A percentile compares a stretch with the other conserved stretches of the same genome.
Conservation (phyloP, 2,329 filamentous ascomycete genomes). For the Anisogramma anomala region DNA sequence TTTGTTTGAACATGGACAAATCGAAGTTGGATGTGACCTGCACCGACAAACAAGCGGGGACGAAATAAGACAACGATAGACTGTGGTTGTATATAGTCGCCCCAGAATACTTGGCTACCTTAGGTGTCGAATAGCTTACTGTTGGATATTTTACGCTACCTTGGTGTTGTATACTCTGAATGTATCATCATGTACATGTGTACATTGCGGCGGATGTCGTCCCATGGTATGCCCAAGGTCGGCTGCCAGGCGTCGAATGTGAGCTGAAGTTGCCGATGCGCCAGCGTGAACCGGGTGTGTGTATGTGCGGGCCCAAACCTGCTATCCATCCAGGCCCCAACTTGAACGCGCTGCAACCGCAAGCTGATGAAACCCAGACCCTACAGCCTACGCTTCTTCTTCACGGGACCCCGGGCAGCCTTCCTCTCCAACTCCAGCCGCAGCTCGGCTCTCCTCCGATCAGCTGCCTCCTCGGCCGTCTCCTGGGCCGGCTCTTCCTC, state of each 20-base stretch:
- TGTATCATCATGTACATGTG: no score
- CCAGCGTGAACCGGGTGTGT: no score
- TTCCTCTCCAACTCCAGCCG: conserved; percentile 39
- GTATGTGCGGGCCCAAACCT: no score
- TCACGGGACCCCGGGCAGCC: conserved; percentile 36
- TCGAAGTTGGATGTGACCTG: conserved; percentile 18
- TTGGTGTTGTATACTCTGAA: conserved; percentile 3
- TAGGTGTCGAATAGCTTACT: neutral
- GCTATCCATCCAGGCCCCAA: no score
- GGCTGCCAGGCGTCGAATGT: neutral
- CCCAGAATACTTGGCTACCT: no score
- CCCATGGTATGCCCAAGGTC: no score
- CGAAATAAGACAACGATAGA: neutral
- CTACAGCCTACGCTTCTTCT: conserved; percentile 47
- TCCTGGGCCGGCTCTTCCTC: conserved; percentile 35
- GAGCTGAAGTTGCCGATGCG: no score
- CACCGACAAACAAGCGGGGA: conserved; percentile 3
- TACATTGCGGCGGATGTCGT: no score
- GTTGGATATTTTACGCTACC: neutral
- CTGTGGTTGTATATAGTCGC: no score
- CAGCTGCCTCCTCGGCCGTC: conserved; percentile 34
- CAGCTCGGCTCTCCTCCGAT: conserved; percentile 39
- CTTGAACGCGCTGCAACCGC: no score
- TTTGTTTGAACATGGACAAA: conserved; percentile 19
- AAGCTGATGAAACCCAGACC: neutral